phyloP scores from a whole-genome alignment of 176 grass and related monocot genomes.

The Cenchrus fungigraminus region DNA sequence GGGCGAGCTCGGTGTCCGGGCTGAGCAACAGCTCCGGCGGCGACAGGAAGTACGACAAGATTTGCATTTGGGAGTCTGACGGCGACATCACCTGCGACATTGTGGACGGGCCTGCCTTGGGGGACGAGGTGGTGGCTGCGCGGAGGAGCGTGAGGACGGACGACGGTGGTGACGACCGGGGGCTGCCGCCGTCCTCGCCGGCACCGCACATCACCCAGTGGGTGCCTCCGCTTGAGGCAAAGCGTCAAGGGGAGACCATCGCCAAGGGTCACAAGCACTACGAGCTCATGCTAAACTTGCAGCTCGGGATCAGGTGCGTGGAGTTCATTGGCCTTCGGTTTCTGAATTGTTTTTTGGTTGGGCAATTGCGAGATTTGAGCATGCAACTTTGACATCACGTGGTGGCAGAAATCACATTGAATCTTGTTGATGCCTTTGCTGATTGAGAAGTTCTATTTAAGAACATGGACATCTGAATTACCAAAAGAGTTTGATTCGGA shows the following conservation, averaged over 20 bases:
- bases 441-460: slow-evolving; percentile 17
- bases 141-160: slow-evolving; percentile 42
- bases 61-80: slow-evolving; percentile 74
- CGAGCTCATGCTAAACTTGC: slow-evolving; percentile 96
- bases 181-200: slow-evolving; percentile 30
- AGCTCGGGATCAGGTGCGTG: slow-evolving; percentile 90
- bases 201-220: slow-evolving; percentile 52
- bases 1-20: slow-evolving; percentile 53
- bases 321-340: background rate
- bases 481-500: background rate
- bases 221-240: slow-evolving; percentile 53
- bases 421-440: slow-evolving; percentile 17
- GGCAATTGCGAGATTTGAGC: background rate
- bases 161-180: slow-evolving; percentile 22
- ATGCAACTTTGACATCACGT: background rate
- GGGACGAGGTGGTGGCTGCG: slow-evolving; percentile 12
- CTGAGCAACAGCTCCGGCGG: slow-evolving; percentile 55
- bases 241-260: slow-evolving; percentile 87
- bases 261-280: slow-evolving; percentile 90
- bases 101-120: slow-evolving; percentile 53
- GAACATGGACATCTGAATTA: background rate
- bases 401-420: background rate
- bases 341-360: background rate
- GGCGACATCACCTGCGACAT: slow-evolving; percentile 80
- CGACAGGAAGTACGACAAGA: slow-evolving; percentile 67